Evolutionary conservation across 1,284 basidiomycete species (phyloP), one percentile per base, ranked within the genome.

Genomic region (Leccinum subatratum): DNA sequence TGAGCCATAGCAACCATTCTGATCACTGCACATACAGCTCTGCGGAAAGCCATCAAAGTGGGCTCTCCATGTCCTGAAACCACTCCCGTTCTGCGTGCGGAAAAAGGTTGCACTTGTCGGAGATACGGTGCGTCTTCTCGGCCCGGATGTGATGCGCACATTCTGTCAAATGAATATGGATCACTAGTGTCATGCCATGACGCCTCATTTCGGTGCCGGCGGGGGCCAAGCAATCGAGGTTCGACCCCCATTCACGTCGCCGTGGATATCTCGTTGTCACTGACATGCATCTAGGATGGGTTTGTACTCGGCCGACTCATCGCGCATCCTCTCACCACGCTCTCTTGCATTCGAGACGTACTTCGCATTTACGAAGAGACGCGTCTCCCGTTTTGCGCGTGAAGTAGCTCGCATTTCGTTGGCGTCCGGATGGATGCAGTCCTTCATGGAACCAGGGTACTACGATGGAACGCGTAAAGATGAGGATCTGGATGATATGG

Each of bases 101-200:
- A 73, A 74, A 11, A 70, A 72, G 16, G 74, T 79, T 2, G 72
- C 75, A 11, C 71, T 81, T 12, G 66, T 80, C 5, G 80, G 79
- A 1, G 79, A 81, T 66, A 76, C 80, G 11, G 78, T 75, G 3
- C 58, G 75, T 71, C 16, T 42, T 54, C 12, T 56, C 16, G 11
- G 28, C 12, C 51, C 16, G 11, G 28, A 1, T 4, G 18, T 3
- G 4, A 16, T 57, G 8, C 22, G 4, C 45, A 9, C 12, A 3
- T 6, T 48, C 16, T 25, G 45, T 20, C 1, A n/a, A 20, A 34
- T 11, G 9, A 25, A 30, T 54, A 59, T 57, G 3, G 8, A 58
- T 18, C n/a, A 3, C 3, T 30, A 74, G 77, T 74, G 74, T 22
- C 78, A 78, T 42, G 74, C 75, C 9, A 77, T 76, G 77, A 65